These are phyloP conservation scores for Boletales sp. DNA, from an alignment of 768 basidiomycete genomes.

Conservation along the genomic window DNA sequence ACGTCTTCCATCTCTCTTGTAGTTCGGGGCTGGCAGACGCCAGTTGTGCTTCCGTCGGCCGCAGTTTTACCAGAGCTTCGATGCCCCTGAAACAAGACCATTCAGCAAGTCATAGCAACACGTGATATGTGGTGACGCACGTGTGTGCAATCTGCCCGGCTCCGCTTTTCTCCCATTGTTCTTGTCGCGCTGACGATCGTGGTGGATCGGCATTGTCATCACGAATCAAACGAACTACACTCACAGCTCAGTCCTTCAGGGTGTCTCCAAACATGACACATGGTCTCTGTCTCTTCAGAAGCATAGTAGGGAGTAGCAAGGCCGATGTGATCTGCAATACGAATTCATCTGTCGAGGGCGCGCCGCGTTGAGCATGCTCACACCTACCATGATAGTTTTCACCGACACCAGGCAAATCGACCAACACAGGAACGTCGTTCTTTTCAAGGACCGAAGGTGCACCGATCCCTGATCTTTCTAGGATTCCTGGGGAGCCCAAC, in stretches of 20 bases:
- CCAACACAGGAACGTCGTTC: conserved; percentile 27
- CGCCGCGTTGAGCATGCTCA: background rate
- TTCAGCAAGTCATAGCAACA: background rate
- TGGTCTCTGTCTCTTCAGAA: conserved; percentile 41
- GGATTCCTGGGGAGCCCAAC: conserved; percentile 45
- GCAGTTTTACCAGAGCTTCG: conserved; percentile 22
- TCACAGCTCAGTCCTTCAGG: conserved; percentile 30
- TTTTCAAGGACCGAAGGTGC: conserved; percentile 25
- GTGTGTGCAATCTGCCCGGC: conserved; percentile 51
- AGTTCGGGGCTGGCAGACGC: conserved; percentile 19
- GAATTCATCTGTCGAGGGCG: too few species aligned
- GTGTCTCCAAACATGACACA: conserved; percentile 43
- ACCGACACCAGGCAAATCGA: conserved; percentile 42
- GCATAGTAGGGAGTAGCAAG: conserved; percentile 37
- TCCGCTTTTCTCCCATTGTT: conserved; percentile 34
- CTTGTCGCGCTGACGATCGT: conserved; percentile 21
- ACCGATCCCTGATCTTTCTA: conserved; percentile 53
- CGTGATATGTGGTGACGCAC: conserved; percentile 28
- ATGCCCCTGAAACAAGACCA: conserved; percentile 2
- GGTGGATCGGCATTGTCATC: background rate
- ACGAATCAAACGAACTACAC: conserved; percentile 28
- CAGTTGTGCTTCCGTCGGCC: conserved; percentile 21
- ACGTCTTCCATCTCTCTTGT: conserved; percentile 16
- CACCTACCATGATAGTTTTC: conserved; percentile 37
- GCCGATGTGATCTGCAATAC: conserved; percentile 11